Evolutionary conservation across 306 rosid species (phyloP), one percentile per base, ranked within the genome.

Genomic region (Betula pendula): DNA sequence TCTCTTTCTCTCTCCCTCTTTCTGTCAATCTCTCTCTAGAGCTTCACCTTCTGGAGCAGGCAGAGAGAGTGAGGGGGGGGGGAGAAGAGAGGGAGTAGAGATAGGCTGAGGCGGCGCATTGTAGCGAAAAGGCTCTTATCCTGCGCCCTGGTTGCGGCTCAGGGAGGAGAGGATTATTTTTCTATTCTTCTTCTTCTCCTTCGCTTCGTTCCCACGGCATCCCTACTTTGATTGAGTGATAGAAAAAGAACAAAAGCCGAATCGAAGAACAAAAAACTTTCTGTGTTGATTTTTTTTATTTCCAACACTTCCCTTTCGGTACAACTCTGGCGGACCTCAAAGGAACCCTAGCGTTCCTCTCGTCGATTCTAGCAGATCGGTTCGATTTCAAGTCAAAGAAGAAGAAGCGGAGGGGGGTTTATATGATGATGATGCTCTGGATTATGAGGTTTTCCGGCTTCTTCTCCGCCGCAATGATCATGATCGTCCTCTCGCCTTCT

Each of bases 401-500:
- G 72, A 86, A 12, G 83, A 67, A 72, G 78, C 78, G 66, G 66
- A 73, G 67, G 62, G 50, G 81, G 50, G 24, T 45, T 62, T 29
- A 38, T 51, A 51, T 75, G 44, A 56, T 71, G 12, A 82, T 66
- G 72, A 91, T 91, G 96, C 60, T 83, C 62, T 86, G 87, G 93
- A 71, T 87, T 43, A 79, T 85, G 84, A 79, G 77, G 77, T 81
- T 91, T 11, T 87, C 96, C 0, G 88, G 89, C 16, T 73, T 91
- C 68, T 77, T 89, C 75, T 86, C 92, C 27, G 89, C 90, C 19
- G 94, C 89, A 79, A 87, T 89, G 94, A 66, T 85, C 24, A 49
- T 84, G 81, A 79, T 91, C 25, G 40, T 91, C 69, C 81, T 91
- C 38, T 89, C 90, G 44, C 96, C 96, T 3, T 91, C 96, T 60